phyloP scores from a whole-genome alignment of 257 asterid species.

The Lycium ferocissimum region DNA sequence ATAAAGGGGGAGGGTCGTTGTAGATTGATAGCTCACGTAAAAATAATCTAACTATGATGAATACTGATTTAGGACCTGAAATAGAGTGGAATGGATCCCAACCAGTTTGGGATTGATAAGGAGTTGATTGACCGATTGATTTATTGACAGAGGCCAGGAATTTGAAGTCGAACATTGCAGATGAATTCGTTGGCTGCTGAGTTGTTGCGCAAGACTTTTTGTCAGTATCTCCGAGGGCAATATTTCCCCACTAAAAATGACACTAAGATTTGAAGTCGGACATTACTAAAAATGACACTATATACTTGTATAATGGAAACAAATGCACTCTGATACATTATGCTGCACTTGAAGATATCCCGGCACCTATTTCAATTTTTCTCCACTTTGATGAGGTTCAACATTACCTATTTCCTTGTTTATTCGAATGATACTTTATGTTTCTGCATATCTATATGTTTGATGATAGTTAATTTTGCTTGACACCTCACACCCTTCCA shows the following conservation, averaged over 20 bases:
- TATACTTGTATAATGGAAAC: conserved; percentile 19
- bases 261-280: background rate
- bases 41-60: background rate
- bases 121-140: background rate
- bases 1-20: background rate
- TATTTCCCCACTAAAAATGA: background rate
- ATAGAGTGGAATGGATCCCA: background rate
- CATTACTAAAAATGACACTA: background rate
- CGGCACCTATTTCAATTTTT: background rate
- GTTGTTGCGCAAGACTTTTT: background rate
- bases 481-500: background rate
- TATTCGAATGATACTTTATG: background rate
- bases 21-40: background rate
- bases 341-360: conserved; percentile 1
- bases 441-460: background rate
- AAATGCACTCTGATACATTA: background rate
- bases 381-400: background rate
- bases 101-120: background rate
- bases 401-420: background rate
- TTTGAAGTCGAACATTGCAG: background rate
- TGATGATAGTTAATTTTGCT: background rate
- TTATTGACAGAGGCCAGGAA: background rate
- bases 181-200: background rate
- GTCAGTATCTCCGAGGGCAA: conserved; percentile 7
- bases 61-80: conserved; percentile 27